These are phyloP conservation scores for Neopestalotiopsis sp. DNA, from an alignment of 2,329 filamentous ascomycete species.

Conservation along the genomic window DNA sequence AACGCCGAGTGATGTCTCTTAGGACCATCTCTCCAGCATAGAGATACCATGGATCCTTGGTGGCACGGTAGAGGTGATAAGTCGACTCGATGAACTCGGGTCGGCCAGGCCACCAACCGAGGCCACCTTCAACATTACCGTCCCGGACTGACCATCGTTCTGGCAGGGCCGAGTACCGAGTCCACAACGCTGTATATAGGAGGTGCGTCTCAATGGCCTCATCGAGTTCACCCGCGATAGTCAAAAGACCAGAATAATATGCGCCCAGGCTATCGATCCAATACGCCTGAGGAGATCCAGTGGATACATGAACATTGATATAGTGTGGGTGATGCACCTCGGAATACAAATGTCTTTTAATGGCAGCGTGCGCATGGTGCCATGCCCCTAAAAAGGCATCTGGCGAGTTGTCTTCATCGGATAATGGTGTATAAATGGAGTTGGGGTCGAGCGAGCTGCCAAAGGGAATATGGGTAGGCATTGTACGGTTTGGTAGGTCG, in stretches of 20 bases:
- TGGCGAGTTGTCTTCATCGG: constrained; percentile 70
- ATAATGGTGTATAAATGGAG: constrained; percentile 63
- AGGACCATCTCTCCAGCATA: constrained; percentile 96
- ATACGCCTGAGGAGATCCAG: constrained; percentile 84
- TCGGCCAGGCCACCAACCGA: constrained; percentile 93
- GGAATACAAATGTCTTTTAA: constrained; percentile 91
- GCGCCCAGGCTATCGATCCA: constrained; percentile 98
- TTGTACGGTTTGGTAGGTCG: constrained; percentile 58
- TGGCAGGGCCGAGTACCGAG: constrained; percentile 88
- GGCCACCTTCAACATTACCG: constrained; percentile 81
- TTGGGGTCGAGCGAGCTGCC: constrained; percentile 67
- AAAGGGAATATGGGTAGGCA: constrained; percentile 43
- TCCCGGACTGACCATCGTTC: constrained; percentile 92
- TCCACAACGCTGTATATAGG: constrained; percentile 93
- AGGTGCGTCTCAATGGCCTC: constrained; percentile 91
- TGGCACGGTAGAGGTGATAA: constrained; percentile 94
- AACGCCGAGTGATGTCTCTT: constrained; percentile 84
- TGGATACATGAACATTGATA: constrained; percentile 85
- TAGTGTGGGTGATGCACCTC: constrained; percentile 89
- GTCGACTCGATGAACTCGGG: constrained; percentile 98
- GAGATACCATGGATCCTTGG: constrained; percentile 93
- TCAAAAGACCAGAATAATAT: constrained; percentile 90
- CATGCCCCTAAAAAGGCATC: constrained; percentile 83
- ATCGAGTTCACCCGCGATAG: constrained; percentile 85
- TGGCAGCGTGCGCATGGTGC: constrained; percentile 84